A percentile compares a stretch with the other conserved stretches of the same genome.
phyloP scores from a whole-genome alignment of 176 grass and related monocot genomes.

The Carex cristatella region DNA sequence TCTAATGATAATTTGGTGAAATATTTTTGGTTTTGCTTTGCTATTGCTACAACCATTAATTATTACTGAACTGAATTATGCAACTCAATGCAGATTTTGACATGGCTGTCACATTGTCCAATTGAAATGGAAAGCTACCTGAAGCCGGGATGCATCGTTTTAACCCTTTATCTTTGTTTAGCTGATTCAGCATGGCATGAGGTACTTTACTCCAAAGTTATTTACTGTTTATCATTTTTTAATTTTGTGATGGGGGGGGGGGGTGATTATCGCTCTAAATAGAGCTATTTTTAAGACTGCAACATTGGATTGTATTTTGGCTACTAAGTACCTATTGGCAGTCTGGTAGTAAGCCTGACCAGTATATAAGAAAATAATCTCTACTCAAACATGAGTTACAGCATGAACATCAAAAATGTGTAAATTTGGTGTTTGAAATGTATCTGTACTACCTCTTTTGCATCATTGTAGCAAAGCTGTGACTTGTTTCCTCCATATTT shows the following conservation, averaged over 20 bases:
- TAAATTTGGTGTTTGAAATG: neutral
- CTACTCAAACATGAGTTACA: neutral
- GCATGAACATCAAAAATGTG: neutral
- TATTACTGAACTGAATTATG: conserved; percentile 1
- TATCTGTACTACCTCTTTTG: neutral
- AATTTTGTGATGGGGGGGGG: neutral
- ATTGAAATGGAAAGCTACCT: conserved; percentile 91
- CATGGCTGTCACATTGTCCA: conserved; percentile 77
- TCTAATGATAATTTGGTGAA: conserved; percentile 13
- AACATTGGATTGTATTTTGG: neutral
- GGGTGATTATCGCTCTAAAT: neutral
- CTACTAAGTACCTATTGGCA: neutral
- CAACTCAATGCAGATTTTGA: conserved; percentile 38
- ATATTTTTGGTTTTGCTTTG: neutral
- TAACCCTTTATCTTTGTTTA: conserved; percentile 73
- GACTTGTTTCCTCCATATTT: neutral
- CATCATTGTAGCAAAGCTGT: neutral
- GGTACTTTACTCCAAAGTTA: conserved; percentile 24
- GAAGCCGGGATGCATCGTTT: conserved; percentile 88
- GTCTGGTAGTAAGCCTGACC: neutral
- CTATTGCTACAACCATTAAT: conserved; percentile 10
- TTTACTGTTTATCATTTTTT: neutral
- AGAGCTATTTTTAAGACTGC: neutral
- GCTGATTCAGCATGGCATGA: conserved; percentile 68
- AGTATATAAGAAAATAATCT: neutral